Evolutionary conservation across 108 stramenopile genomes (phyloP), one percentile per base, ranked within the genome.

Genomic region (Cyclotella sp.): DNA sequence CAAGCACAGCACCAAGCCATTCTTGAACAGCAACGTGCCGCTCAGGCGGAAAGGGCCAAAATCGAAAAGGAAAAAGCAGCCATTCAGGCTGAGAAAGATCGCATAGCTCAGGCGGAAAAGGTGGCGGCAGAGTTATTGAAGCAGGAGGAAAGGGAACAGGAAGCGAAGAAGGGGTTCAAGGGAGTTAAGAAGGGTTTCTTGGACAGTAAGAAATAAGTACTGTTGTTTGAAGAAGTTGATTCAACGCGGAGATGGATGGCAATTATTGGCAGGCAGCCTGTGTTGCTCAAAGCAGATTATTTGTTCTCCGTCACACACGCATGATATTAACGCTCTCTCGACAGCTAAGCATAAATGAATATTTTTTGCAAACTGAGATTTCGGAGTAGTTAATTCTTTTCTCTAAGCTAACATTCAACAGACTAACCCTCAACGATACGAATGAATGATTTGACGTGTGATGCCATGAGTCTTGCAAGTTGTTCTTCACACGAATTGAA

Each of bases 181-280:
- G 88, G 77, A 74, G 41, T 94, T 59, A 94, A 94, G 78, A 94
- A 94, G 73, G 93, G 93, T 27, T 94, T 92, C 62, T 81, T 94
- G 69, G 86, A 63, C 19, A 66, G 67, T 71, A 53, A 30, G 34
- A 44, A 53, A 42, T 65, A 21, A 57, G n/a, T 57, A 21, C 7
- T 22, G 55, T n/a, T 9, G 6, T 49, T 9, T 3, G 47, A n/a
- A 49, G 47, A 49, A 49, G n/a, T 49, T 49, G 3, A 49, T 49
- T n/a, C 18, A 49, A 34, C 34, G 34, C 9, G 9, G 47, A 49
- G 47, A 49, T 49, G 47, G 1, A 49, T 7, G 47, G 18, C n/a
- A 49, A 6, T 34, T 2, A 34, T 34, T 34, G 34, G 34, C 6
- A 34, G 34, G 34, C 6, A 34, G 34, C 6, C 34, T 34, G 34